Percentiles rank a stretch among this genome's conserved stretches.
phyloP scores from a whole-genome alignment of 352 stramenopile species.

The Plasmopara viticola region DNA sequence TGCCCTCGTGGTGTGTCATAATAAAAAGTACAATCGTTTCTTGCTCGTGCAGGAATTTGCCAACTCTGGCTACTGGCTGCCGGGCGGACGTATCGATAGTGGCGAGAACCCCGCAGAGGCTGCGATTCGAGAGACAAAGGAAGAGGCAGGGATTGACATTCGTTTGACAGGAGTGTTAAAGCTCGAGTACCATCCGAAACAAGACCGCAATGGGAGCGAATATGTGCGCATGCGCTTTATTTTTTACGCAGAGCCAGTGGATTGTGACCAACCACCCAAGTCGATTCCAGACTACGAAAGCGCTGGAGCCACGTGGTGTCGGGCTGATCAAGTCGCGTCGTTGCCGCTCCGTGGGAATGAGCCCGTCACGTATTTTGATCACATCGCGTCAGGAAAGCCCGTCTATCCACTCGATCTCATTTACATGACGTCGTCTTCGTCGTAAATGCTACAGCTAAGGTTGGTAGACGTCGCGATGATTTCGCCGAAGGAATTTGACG shows the following conservation, averaged over 20 bases:
- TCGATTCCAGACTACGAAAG: slow-evolving; percentile 87
- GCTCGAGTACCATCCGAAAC: slow-evolving; percentile 83
- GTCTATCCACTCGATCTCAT: slow-evolving; percentile 74
- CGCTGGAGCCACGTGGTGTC: slow-evolving; percentile 71
- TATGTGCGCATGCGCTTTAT: slow-evolving; percentile 87
- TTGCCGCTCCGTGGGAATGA: slow-evolving; percentile 70
- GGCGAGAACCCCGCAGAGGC: slow-evolving; percentile 70
- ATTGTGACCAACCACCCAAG: slow-evolving; percentile 74
- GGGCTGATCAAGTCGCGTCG: slow-evolving; percentile 54
- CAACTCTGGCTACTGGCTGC: slow-evolving; percentile 81
- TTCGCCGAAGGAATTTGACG: slow-evolving; percentile 63
- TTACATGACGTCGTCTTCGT: slow-evolving; percentile 44
- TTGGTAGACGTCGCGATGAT: slow-evolving; percentile 56
- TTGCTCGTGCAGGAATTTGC: slow-evolving; percentile 84
- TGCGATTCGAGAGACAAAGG: slow-evolving; percentile 81
- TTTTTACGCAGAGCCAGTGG: slow-evolving; percentile 71
- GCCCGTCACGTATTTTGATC: slow-evolving; percentile 65
- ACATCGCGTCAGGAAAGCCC: slow-evolving; percentile 61
- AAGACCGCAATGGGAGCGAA: slow-evolving; percentile 51
- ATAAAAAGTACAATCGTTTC: slow-evolving; percentile 78
- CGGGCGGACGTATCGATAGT: slow-evolving; percentile 67
- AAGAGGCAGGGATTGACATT: slow-evolving; percentile 80
- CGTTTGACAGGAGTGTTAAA: slow-evolving; percentile 70
- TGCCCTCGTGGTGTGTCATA: slow-evolving; percentile 77
- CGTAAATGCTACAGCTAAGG: slow-evolving; percentile 25